A percentile compares a stretch with the other conserved stretches of the same genome.
Conservation (phyloP, 2,329 filamentous ascomycete species). For the Trichoderma sp. region DNA sequence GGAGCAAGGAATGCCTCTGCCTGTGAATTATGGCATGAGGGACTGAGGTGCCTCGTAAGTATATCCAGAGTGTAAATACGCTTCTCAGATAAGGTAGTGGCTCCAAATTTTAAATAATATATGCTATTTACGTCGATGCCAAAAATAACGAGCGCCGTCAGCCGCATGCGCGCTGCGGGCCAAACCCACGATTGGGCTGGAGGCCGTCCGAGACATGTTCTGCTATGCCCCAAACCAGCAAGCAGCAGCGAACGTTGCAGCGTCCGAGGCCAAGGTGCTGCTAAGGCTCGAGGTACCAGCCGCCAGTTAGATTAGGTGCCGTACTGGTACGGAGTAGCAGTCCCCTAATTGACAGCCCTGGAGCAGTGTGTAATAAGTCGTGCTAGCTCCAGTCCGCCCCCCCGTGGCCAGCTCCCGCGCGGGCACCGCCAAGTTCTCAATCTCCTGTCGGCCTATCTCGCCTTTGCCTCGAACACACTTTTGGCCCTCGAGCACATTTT, state of each 20-base stretch:
- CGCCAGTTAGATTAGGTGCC: neutral
- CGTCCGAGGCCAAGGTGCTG: neutral
- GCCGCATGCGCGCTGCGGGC: neutral
- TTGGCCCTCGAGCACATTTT: slow-evolving; percentile 6
- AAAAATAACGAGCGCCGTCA: neutral
- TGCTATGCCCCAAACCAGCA: neutral
- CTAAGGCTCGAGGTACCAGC: neutral
- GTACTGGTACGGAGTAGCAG: neutral
- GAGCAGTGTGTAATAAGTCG: neutral
- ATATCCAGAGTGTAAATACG: neutral
- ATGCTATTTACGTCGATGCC: neutral
- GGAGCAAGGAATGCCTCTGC: neutral
- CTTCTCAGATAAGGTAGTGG: neutral
- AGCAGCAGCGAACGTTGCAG: neutral
- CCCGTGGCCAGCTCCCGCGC: slow-evolving; percentile 21
- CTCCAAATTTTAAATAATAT: neutral
- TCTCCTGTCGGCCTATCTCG: slow-evolving; percentile 24
- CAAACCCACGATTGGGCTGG: neutral
- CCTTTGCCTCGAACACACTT: slow-evolving; percentile 24
- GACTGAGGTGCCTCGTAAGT: no score
- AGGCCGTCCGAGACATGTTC: neutral
- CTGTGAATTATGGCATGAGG: neutral
- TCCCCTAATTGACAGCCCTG: neutral
- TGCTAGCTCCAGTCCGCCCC: neutral
- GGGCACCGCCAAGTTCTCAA: slow-evolving; percentile 3